A percentile compares a stretch with the other conserved stretches of the same genome.
Conservation (phyloP, 2,329 filamentous ascomycete genomes). For the Dryadomyces sulphureus region DNA sequence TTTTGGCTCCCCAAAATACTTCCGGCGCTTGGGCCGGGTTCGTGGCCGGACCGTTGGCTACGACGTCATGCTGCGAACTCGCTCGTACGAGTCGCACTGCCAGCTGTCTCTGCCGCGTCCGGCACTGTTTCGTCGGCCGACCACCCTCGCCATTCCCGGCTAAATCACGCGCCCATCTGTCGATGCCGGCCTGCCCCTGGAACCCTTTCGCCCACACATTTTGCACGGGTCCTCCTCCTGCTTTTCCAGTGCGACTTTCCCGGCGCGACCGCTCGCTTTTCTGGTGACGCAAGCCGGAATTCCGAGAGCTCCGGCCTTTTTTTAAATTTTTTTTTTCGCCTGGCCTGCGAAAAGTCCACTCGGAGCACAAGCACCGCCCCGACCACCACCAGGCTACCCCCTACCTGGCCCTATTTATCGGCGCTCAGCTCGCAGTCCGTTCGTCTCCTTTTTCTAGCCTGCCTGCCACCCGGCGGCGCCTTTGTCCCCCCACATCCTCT, state of each 20-base stretch:
- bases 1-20: no score
- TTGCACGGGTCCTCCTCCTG: neutral
- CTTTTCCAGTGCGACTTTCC: neutral
- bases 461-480: neutral
- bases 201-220: neutral
- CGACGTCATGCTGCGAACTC: neutral
- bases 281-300: slow-evolving; percentile 1
- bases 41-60: neutral
- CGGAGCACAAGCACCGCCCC: no score
- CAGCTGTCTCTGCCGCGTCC: neutral
- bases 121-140: neutral
- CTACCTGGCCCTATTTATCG: no score
- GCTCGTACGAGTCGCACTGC: neutral
- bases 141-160: neutral
- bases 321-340: neutral
- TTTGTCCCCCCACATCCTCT: neutral
- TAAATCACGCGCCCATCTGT: slow-evolving; percentile 1
- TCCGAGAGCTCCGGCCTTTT: neutral
- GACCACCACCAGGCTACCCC: no score
- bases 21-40: neutral
- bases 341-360: no score
- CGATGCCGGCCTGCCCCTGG: neutral
- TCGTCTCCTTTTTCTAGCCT: neutral
- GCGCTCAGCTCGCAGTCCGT: neutral
- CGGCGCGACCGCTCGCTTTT: neutral